Evolutionary conservation across 306 rosid genomes (phyloP), one percentile per base, ranked within the genome.

Genomic region (Styphnolobium japonicum): DNA sequence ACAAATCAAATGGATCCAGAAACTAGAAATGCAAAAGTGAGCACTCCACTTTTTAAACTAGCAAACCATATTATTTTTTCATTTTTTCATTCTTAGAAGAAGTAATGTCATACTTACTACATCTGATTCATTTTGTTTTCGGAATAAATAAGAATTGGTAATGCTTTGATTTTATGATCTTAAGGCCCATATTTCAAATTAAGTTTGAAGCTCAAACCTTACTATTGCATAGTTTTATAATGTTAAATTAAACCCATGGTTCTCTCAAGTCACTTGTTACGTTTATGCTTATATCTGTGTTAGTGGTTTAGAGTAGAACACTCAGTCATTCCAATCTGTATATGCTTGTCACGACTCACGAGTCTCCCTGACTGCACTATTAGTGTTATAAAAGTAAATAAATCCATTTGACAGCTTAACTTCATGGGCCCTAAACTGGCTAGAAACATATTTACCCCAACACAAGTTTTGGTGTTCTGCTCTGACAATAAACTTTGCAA

Each of bases 11-110:
- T 36, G 48, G 76, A 83, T 39, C 66, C 79, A 75, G 83, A 82
- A 71, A 81, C 89, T 77, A 85, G 91, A 85, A 56, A 21, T 60
- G 91, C 97, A 51, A 92, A 94, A 80, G 98, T 94, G 69, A 87
- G 94, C 58, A 68, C 55, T 69, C 56, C 78, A 27, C 65, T 84
- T 56, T 81, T 42, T 11, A 58, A 63, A 40, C 37, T 46, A 31
- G 71, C 14, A 16, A 65, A 45, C 71, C 39, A 7, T 25, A 70
- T 76, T 70, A 8, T 65, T 53, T 63, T 63, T 10, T 55, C 23
- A 23, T 77, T 77, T 70, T 48, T 22, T 34, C 27, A 3, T 53
- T 46, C 34, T 25, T 51, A 77, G 31, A 25, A 10, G 29, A 25
- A 10, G 29, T 25, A 3, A 55, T 23, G 29, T 29, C 8, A 25